Conservation (phyloP, 2,329 filamentous ascomycete genomes). For the Arthroderma uncinatum region DNA sequence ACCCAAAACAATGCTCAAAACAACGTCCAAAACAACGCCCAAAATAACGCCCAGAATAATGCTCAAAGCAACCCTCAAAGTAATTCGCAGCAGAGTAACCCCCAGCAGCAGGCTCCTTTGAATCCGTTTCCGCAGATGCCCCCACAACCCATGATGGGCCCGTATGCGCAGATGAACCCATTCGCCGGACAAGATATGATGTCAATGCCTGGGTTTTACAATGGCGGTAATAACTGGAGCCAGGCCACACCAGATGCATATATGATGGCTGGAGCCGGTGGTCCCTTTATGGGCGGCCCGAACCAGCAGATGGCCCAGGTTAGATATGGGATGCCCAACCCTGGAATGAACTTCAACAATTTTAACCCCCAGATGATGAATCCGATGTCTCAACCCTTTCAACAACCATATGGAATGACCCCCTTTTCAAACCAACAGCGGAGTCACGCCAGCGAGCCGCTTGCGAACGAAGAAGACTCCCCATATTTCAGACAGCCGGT, state of each 20-base stretch:
- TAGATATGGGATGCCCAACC: neutral
- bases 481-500: constrained; percentile 94
- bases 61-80: neutral
- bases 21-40: neutral
- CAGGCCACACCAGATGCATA: neutral
- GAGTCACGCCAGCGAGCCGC: constrained; percentile 42
- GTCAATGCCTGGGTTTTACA: neutral
- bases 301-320: neutral
- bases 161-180: neutral
- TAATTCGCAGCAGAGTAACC: neutral
- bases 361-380: constrained; percentile 5
- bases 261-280: neutral
- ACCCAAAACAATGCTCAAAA: neutral
- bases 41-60: neutral
- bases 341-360: neutral
- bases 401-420: constrained; percentile 25
- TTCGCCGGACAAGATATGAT: neutral
- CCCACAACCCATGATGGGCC: neutral
- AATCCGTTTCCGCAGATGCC: constrained; percentile 1
- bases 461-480: constrained; percentile 62
- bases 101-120: neutral
- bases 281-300: neutral
- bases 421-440: constrained; percentile 50
- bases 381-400: constrained; percentile 1
- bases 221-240: neutral